phyloP scores from a whole-genome alignment of 345 rosid genomes.

The Cochlearia excelsa region DNA sequence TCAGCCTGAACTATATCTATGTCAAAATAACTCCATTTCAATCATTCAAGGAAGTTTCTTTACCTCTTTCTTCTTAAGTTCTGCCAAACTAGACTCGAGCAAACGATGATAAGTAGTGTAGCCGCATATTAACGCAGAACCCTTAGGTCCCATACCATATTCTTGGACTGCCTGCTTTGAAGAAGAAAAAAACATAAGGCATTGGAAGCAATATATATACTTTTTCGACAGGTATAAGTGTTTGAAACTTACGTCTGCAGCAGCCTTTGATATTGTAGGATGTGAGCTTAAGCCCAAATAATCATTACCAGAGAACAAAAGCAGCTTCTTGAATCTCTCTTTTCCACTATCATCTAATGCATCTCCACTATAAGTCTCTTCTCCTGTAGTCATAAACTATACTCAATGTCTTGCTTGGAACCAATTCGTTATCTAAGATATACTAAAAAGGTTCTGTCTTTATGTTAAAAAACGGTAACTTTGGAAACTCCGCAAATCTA shows the following conservation, averaged over 20 bases:
- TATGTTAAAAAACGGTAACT: background rate
- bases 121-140: constrained; percentile 92
- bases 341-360: constrained; percentile 30
- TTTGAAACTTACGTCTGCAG: constrained; percentile 57
- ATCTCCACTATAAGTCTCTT: constrained; percentile 43
- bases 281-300: constrained; percentile 92
- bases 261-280: constrained; percentile 75
- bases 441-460: no score
- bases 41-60: constrained; percentile 5
- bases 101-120: constrained; percentile 81
- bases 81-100: constrained; percentile 80
- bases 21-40: background rate
- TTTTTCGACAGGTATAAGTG: constrained; percentile 4
- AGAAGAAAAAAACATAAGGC: constrained; percentile 18
- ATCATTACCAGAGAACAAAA: constrained; percentile 93
- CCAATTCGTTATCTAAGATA: no score
- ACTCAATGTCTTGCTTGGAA: no score
- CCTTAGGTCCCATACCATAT: constrained; percentile 98
- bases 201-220: background rate
- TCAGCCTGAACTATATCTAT: constrained; percentile 6
- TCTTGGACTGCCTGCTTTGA: constrained; percentile 68
- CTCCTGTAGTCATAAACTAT: constrained; percentile 41
- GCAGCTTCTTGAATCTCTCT: constrained; percentile 53
- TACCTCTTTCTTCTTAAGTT: constrained; percentile 90
- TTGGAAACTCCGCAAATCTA: constrained; percentile 37